These are phyloP conservation scores for Neonectria coccinea DNA, from an alignment of 2,329 filamentous ascomycete genomes.

Conservation along the genomic window DNA sequence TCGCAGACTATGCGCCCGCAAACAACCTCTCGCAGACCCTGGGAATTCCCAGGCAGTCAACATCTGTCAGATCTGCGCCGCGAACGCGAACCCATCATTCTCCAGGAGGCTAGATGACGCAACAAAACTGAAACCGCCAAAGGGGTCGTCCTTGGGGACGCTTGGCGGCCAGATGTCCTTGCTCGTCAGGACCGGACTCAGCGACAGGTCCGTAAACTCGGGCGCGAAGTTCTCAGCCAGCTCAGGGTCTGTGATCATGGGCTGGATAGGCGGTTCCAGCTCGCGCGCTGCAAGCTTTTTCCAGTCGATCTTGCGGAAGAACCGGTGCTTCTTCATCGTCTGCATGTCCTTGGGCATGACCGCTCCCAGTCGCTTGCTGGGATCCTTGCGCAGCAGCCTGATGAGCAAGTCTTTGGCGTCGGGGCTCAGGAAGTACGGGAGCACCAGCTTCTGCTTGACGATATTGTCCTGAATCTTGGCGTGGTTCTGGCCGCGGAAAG, in stretches of 20 bases:
- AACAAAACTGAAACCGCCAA: conserved; percentile 74
- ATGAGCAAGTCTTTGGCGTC: conserved; percentile 96
- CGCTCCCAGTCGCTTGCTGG: conserved; percentile 86
- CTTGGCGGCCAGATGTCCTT: conserved; percentile 56
- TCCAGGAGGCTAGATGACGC: conserved; percentile 69
- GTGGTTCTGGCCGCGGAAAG: conserved; percentile 91
- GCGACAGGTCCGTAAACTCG: conserved; percentile 89
- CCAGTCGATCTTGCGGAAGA: conserved; percentile 98
- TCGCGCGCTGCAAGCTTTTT: conserved; percentile 84
- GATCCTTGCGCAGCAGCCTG: conserved; percentile 90
- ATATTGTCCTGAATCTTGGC: conserved; percentile 97
- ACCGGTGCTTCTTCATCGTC: conserved; percentile 90
- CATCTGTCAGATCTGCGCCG: conserved; percentile 36
- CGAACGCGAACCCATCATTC: conserved; percentile 55
- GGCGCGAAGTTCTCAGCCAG: conserved; percentile 94
- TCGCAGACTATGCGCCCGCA: too few species aligned
- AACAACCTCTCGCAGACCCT: not conserved
- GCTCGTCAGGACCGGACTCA: conserved; percentile 75
- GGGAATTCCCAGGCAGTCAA: not conserved
- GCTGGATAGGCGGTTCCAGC: conserved; percentile 88
- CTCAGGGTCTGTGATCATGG: conserved; percentile 94
- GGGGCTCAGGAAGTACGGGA: conserved; percentile 90
- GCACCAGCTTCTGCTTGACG: conserved; percentile 85
- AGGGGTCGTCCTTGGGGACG: conserved; percentile 65
- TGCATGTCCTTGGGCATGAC: conserved; percentile 90